Conservation (phyloP, 345 rosid genomes). For the Eucalyptus albens region DNA sequence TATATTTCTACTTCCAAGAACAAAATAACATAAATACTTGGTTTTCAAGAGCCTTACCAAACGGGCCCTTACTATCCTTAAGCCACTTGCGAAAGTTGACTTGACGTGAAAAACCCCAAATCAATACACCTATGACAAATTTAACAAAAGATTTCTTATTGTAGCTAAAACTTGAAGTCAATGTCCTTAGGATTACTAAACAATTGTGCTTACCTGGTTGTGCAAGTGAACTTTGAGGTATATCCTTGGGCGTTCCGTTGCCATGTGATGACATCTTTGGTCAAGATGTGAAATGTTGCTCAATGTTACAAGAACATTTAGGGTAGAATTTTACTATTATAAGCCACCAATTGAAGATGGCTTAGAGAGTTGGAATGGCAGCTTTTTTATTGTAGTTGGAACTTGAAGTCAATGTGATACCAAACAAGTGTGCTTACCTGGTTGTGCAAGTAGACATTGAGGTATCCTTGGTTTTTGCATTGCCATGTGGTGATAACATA, state of each 20-base stretch:
- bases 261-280: not conserved
- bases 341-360: not conserved
- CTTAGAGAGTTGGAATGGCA: not conserved
- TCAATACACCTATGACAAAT: too few relatives aligned
- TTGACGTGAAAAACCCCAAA: too few relatives aligned
- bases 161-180: not conserved
- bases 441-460: not conserved
- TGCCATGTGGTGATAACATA: not conserved
- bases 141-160: not conserved
- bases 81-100: not conserved
- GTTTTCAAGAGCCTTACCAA: too few relatives aligned
- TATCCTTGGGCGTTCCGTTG: not conserved
- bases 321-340: not conserved
- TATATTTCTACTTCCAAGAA: too few relatives aligned
- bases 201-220: not conserved
- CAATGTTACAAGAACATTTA: not conserved
- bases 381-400: not conserved
- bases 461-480: not conserved
- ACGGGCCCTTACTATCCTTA: not conserved
- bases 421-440: not conserved
- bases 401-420: not conserved
- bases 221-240: not conserved
- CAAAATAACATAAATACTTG: too few relatives aligned
- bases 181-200: not conserved
- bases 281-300: not conserved